A percentile compares a stretch with the other conserved stretches of the same genome.
phyloP scores from a whole-genome alignment of 345 rosid species.

The Acer saccharum region DNA sequence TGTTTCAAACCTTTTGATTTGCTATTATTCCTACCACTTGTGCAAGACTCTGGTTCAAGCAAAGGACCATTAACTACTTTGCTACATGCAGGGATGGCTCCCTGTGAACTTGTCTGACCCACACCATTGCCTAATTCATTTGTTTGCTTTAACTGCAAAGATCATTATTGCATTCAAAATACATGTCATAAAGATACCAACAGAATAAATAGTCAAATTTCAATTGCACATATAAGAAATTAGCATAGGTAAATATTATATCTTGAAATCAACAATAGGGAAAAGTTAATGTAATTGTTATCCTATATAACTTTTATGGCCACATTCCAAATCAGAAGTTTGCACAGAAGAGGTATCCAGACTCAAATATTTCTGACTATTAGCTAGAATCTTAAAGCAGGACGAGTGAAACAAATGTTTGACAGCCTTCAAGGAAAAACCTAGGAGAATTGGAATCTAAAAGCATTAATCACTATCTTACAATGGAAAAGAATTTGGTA shows the following conservation, averaged over 20 bases:
- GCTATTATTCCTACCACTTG: slow-evolving; percentile 32
- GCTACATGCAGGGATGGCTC: slow-evolving; percentile 22
- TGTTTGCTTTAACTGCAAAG: slow-evolving; percentile 41
- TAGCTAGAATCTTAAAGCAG: too few relatives aligned
- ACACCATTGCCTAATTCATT: slow-evolving; percentile 32
- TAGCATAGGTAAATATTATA: background rate
- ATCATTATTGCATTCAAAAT: slow-evolving; percentile 1
- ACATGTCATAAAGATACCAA: slow-evolving; percentile 4
- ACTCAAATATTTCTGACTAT: too few relatives aligned
- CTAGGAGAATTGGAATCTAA: too few relatives aligned
- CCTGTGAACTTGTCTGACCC: slow-evolving; percentile 30
- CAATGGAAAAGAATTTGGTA: too few relatives aligned
- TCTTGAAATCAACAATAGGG: background rate
- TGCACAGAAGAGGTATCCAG: too few relatives aligned
- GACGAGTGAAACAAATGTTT: too few relatives aligned
- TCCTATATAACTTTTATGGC: too few relatives aligned
- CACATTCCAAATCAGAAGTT: background rate
- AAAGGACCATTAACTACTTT: slow-evolving; percentile 26
- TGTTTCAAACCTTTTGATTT: slow-evolving; percentile 44
- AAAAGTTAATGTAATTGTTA: background rate
- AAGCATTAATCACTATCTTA: too few relatives aligned
- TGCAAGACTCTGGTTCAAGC: slow-evolving; percentile 30
- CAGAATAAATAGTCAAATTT: background rate
- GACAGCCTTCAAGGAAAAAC: too few relatives aligned
- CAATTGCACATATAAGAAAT: background rate